A percentile compares a stretch with the other conserved stretches of the same genome.
phyloP scores from a whole-genome alignment of 2,329 filamentous ascomycete species.

The Phaeosphaeria sp. region DNA sequence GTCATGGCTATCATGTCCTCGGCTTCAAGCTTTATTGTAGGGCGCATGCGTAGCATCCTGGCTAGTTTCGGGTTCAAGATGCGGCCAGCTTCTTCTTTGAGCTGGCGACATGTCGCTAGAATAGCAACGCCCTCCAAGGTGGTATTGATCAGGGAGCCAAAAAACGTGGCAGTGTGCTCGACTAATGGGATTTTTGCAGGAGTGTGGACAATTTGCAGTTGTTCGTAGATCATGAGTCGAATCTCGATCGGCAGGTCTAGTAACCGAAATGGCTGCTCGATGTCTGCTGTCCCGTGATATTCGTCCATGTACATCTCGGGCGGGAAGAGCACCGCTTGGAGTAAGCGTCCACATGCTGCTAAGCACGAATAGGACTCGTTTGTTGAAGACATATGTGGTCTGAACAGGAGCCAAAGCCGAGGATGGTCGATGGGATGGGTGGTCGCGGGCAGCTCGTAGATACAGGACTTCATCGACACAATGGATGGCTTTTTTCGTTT shows the following conservation, averaged over 20 bases:
- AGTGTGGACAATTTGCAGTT: conserved; percentile 1
- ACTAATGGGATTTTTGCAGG: not conserved
- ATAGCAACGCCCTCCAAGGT: conserved; percentile 6
- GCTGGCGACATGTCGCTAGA: conserved; percentile 3
- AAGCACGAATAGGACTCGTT: not conserved
- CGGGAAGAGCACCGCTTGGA: not conserved
- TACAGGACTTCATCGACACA: no score
- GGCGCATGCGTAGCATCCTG: no score
- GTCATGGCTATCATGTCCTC: no score
- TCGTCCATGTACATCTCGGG: no score
- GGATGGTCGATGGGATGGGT: no score
- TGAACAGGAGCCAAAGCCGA: not conserved
- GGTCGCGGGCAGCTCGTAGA: no score
- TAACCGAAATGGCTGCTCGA: conserved; percentile 5
- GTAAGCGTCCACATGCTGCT: not conserved
- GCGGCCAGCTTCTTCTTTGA: no score
- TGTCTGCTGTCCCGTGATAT: not conserved
- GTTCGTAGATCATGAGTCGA: conserved; percentile 11
- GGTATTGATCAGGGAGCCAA: conserved; percentile 1
- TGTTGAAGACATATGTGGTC: not conserved
- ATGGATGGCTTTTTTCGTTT: no score
- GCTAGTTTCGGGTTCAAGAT: no score
- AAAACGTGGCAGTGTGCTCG: not conserved
- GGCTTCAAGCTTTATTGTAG: no score
- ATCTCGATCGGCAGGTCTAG: conserved; percentile 14